Evolutionary conservation across 768 basidiomycete genomes (phyloP).

Genomic region (Boletus rubroflammeus): DNA sequence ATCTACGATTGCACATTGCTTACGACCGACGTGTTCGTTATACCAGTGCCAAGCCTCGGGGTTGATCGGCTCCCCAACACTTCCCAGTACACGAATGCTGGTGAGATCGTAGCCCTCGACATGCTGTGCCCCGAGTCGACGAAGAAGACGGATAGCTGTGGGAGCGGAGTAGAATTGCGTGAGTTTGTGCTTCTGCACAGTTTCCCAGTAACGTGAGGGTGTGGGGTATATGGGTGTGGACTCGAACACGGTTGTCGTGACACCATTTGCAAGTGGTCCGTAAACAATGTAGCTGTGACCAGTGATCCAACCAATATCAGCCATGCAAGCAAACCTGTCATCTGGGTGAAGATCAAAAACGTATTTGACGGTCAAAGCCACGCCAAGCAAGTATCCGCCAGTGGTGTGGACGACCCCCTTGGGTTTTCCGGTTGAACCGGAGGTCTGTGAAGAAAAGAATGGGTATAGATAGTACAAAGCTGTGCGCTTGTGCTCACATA

Average conservation of each 20-base stretch:
- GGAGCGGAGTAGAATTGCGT: constrained; percentile 97
- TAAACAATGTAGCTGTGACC: constrained; percentile 97
- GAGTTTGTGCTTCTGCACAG: constrained; percentile 86
- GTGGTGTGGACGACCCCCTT: constrained; percentile 95
- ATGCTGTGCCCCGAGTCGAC: constrained; percentile 81
- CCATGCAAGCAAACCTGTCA: constrained; percentile 97
- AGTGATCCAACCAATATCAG: constrained; percentile 98
- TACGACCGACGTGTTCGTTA: constrained; percentile 88
- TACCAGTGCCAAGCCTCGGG: constrained; percentile 99
- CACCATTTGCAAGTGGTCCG: constrained; percentile 85
- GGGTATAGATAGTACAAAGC: constrained; percentile 1
- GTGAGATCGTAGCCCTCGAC: constrained; percentile 80
- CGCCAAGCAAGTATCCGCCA: constrained; percentile 87
- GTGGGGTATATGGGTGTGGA: constrained; percentile 96
- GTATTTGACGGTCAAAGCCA: constrained; percentile 90
- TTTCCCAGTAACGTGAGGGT: constrained; percentile 95
- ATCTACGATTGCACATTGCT: constrained; percentile 90
- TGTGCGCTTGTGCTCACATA: constrained; percentile 60
- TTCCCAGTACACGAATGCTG: constrained; percentile 81
- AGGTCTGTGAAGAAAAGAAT: constrained; percentile 54
- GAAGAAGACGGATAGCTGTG: constrained; percentile 90
- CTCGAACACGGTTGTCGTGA: constrained; percentile 89
- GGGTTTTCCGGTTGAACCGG: constrained; percentile 92
- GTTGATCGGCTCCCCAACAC: constrained; percentile 98
- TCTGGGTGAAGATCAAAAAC: constrained; percentile 98